Evolutionary conservation across 176 grass and related monocot genomes (phyloP).

Genomic region (Alloteropsis semialata): DNA sequence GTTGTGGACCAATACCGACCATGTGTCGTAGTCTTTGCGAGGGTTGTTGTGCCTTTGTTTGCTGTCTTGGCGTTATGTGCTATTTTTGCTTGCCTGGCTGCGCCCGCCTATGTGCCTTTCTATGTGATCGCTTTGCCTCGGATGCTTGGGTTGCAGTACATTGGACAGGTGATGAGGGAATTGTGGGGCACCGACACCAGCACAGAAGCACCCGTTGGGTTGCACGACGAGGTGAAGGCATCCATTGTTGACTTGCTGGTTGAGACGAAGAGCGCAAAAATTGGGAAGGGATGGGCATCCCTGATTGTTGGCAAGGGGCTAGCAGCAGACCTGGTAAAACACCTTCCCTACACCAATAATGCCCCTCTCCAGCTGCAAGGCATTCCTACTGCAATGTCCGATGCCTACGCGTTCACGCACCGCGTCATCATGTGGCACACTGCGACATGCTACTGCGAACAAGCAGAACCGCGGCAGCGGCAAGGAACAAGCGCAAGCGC

Average conservation of each 20-base stretch:
- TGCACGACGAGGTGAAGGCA: background rate
- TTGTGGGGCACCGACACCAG: background rate
- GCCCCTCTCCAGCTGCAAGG: background rate
- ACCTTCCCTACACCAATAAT: background rate
- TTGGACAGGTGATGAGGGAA: background rate
- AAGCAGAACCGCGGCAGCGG: background rate
- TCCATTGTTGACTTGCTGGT: background rate
- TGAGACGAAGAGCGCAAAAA: background rate
- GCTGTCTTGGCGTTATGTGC: no score
- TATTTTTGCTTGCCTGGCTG: no score
- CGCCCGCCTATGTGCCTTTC: no score
- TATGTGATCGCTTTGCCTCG: no score
- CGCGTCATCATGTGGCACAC: background rate
- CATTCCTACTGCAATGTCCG: no score
- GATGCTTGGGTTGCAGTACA: background rate
- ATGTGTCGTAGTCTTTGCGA: no score
- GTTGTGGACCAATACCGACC: no score
- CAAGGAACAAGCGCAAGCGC: background rate
- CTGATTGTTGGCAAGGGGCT: background rate
- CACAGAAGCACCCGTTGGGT: background rate
- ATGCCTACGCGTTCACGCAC: background rate
- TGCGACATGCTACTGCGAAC: background rate
- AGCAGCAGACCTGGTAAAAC: rapidly evolving
- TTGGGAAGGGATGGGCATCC: background rate
- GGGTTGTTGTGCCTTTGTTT: no score